phyloP scores from a whole-genome alignment of 805 yeast species.

The Cyberlindnera meyerae region DNA sequence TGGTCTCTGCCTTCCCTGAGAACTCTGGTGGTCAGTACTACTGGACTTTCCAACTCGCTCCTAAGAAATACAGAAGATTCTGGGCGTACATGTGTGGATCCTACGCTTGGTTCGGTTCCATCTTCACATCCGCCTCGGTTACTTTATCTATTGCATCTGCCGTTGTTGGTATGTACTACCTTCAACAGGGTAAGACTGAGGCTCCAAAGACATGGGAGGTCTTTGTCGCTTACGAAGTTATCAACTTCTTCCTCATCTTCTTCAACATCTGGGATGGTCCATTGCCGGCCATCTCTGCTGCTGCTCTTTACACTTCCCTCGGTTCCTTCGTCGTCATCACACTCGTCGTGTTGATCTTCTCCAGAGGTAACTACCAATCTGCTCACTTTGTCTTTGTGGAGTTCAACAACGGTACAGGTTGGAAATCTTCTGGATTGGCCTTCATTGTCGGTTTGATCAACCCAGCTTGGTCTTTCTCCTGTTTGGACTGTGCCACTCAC shows the following conservation, averaged over 20 bases:
- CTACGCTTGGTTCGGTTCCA: conserved; percentile 55
- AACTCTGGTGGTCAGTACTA: conserved; percentile 57
- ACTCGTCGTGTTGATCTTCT: conserved; percentile 46
- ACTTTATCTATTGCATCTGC: conserved; percentile 49
- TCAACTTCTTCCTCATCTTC: conserved; percentile 38
- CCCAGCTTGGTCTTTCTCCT: conserved; percentile 66
- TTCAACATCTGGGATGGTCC: conserved; percentile 48
- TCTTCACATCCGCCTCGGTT: conserved; percentile 58
- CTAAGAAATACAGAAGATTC: conserved; percentile 33
- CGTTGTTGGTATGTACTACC: conserved; percentile 44
- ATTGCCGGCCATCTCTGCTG: conserved; percentile 45
- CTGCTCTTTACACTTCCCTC: conserved; percentile 48
- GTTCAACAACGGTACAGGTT: conserved; percentile 55
- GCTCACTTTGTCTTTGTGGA: conserved; percentile 50
- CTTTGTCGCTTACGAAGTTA: conserved; percentile 43
- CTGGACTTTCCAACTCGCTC: conserved; percentile 54
- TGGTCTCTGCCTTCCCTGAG: conserved; percentile 46
- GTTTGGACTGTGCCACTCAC: conserved; percentile 68
- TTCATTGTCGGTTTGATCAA: conserved; percentile 67
- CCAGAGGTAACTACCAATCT: conserved; percentile 47
- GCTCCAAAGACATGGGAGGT: conserved; percentile 48
- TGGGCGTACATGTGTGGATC: conserved; percentile 55
- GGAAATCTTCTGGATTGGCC: conserved; percentile 54
- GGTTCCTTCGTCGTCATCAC: conserved; percentile 50
- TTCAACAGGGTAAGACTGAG: conserved; percentile 31